Percentiles rank a stretch among this genome's conserved stretches.
Evolutionary conservation across 192 early-diverging fungal genomes (phyloP).

Genomic region (Neocallimastix lanati): DNA sequence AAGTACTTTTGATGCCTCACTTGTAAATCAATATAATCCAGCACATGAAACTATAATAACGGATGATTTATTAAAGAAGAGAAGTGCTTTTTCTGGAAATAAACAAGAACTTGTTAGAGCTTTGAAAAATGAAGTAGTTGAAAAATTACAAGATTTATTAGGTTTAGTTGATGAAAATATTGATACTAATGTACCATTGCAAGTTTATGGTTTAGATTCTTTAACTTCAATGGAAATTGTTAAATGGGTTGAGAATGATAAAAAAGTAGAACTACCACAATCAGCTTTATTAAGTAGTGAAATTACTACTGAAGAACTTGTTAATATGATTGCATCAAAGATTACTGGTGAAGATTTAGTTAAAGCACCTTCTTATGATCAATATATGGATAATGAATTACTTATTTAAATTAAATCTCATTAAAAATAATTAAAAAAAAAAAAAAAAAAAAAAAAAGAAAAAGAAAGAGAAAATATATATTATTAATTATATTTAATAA

Average conservation of each 20-base stretch:
- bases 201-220: not conserved
- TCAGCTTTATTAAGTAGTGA: not conserved
- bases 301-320: not conserved
- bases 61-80: not conserved
- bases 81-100: not conserved
- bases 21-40: not conserved
- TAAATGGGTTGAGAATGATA: not conserved
- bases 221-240: not conserved
- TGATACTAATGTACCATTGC: not conserved
- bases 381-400: not conserved
- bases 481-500: too few relatives aligned
- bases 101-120: not conserved
- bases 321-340: not conserved
- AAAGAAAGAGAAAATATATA: too few relatives aligned
- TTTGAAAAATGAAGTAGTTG: not conserved
- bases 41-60: not conserved
- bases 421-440: too few relatives aligned
- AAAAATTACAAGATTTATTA: not conserved
- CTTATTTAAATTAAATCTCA: not conserved
- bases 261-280: not conserved
- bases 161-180: not conserved
- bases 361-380: not conserved
- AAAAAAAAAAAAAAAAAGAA: too few relatives aligned
- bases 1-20: not conserved
- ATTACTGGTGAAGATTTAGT: not conserved